Evolutionary conservation across 108 stramenopile species (phyloP).

Genomic region (Nitzschia sp.): DNA sequence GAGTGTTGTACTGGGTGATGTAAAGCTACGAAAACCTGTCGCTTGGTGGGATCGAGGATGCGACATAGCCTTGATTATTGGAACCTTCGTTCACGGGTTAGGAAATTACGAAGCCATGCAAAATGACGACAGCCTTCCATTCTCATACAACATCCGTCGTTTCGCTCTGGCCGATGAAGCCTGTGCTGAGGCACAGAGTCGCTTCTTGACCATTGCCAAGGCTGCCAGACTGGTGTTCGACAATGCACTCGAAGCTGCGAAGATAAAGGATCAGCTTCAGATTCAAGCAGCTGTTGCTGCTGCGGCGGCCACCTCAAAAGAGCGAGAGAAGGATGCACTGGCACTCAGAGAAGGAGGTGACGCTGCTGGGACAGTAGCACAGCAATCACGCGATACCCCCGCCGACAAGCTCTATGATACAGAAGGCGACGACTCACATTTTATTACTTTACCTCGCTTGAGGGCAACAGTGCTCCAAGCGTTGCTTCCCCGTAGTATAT

Average conservation of each 20-base stretch:
- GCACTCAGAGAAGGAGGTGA: conserved; percentile 44
- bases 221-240: conserved; percentile 65
- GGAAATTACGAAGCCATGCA: conserved; percentile 83
- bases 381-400: conserved; percentile 35
- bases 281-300: conserved; percentile 79
- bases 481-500: neutral
- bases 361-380: conserved; percentile 39
- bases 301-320: conserved; percentile 55
- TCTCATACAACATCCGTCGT: conserved; percentile 46
- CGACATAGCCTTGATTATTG: conserved; percentile 74
- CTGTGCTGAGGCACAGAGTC: conserved; percentile 50
- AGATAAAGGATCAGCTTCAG: conserved; percentile 67
- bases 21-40: conserved; percentile 39
- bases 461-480: conserved; percentile 3
- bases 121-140: conserved; percentile 73
- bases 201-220: conserved; percentile 48
- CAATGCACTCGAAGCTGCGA: conserved; percentile 64
- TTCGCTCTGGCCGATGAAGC: conserved; percentile 47
- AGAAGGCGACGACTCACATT: conserved; percentile 43
- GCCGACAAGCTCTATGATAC: conserved; percentile 39
- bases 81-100: conserved; percentile 83
- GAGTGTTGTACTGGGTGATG: conserved; percentile 11
- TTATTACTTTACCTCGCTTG: conserved; percentile 38
- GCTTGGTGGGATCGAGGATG: conserved; percentile 85
- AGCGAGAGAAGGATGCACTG: conserved; percentile 45